Base-by-base conservation (phyloP, 768 basidiomycete genomes). In the Guyanaporus albipodus region DNA sequence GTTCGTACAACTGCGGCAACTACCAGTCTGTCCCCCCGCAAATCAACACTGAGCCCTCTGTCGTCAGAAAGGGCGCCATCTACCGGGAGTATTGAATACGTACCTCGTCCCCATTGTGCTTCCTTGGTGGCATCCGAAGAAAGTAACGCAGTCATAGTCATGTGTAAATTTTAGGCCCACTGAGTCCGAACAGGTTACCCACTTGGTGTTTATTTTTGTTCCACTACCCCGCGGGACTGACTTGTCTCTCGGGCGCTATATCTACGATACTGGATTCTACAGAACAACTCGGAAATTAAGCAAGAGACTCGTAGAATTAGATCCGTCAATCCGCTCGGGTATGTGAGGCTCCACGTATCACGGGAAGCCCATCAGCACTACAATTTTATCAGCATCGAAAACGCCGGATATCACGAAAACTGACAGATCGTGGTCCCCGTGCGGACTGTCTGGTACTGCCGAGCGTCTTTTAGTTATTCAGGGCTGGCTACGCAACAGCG, bases 21-120 rank as follows among this genome's bases (percentile, higher is more conserved):
- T 54, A 92, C 90, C 91, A 92, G 68, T 90, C 86, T 19, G 86
- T 90, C 42, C 91, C 91, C 43, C 91, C 91, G 58, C 84, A 87
- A 55, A 93, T 83, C 54, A 91, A 67, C 32, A 91, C 91, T 94
- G 12, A 21, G 37, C 53, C 49, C 32, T 18, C 39, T 44, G 46
- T 44, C 35, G 31, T 67, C 44, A 64, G 49, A 35, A 35, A 42
- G 21, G 12, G 37, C 26, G 34, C 18, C 42, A 49, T 45, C 38
- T 53, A 44, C 21, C 49, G 50, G 35, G 40, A 42, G 48, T 40
- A 40, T 32, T 34, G 14, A 28, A 38, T 19, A 52, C 62, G 43
- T 49, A 69, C 69, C 67, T 63, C 69, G 61, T 53, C 76, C 76
- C 76, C 76, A 78, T 54, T 70, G 68, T 48, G 59, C 62, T 57